Conservation (phyloP, 306 rosid species). For the Casuarina cunninghamiana region DNA sequence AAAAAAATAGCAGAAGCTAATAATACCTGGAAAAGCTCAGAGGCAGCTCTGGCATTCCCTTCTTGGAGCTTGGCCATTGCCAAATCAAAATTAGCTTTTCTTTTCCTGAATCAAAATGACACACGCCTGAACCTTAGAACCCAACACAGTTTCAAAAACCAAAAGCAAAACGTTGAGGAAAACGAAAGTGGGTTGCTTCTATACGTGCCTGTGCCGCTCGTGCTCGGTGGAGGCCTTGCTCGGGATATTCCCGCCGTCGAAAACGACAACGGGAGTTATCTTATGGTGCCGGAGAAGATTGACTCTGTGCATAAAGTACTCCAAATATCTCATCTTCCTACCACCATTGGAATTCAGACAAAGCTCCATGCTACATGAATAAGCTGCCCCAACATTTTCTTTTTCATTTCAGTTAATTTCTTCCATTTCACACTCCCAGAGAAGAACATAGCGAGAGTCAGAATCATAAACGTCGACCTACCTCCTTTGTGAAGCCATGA, state of each 20-base stretch:
- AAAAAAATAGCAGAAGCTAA: not conserved
- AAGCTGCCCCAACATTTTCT: conserved; percentile 44
- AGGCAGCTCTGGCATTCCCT: conserved; percentile 74
- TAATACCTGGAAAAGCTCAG: conserved; percentile 78
- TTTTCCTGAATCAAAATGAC: conserved; percentile 45
- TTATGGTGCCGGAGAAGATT: conserved; percentile 49
- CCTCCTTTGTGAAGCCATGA: conserved; percentile 99
- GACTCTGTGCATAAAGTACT: conserved; percentile 74
- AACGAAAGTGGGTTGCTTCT: not conserved
- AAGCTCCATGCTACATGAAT: conserved; percentile 95
- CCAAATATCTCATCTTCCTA: conserved; percentile 66
- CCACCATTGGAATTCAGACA: conserved; percentile 64
- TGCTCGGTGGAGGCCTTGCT: conserved; percentile 49
- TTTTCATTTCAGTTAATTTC: not conserved
- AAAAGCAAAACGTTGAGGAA: not conserved
- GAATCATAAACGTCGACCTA: conserved; percentile 9
- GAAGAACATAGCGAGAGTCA: not conserved
- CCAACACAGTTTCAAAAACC: not conserved
- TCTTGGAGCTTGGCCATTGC: conserved; percentile 78
- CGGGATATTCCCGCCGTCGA: conserved; percentile 54
- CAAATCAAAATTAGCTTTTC: conserved; percentile 56
- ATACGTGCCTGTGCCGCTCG: conserved; percentile 45
- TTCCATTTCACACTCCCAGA: not conserved
- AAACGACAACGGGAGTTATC: conserved; percentile 56
- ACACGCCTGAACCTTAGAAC: not conserved